Conservation (phyloP, 805 yeast genomes). For the Starmerella powellii region DNA sequence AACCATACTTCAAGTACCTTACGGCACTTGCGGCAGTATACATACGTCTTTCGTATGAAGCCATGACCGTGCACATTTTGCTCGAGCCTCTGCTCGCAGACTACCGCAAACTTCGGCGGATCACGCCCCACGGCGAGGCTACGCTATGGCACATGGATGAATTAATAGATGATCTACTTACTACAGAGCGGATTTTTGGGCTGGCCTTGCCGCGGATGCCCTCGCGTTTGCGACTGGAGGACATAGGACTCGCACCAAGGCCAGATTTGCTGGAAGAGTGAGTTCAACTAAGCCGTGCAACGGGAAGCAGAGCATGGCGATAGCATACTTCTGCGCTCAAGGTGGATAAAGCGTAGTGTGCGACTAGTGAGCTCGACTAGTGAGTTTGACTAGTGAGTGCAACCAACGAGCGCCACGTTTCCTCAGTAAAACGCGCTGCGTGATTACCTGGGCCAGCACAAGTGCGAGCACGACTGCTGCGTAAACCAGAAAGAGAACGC, state of each 20-base stretch:
- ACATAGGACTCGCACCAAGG: constrained; percentile 19
- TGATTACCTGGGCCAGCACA: too few species aligned
- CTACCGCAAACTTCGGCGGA: constrained; percentile 53
- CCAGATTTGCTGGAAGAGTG: constrained; percentile 1
- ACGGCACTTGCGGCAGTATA: constrained; percentile 61
- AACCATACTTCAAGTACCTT: constrained; percentile 65
- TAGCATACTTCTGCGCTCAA: too few species aligned
- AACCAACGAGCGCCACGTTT: too few species aligned
- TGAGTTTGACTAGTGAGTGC: too few species aligned
- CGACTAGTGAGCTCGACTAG: too few species aligned
- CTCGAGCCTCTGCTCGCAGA: constrained; percentile 52
- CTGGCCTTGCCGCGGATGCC: constrained; percentile 57
- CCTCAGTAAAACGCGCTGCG: too few species aligned
- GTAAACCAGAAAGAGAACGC: too few species aligned
- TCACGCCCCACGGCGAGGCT: constrained; percentile 31
- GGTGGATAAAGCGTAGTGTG: too few species aligned
- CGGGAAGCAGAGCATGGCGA: too few species aligned
- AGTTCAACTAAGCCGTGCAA: too few species aligned
- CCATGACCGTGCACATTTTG: constrained; percentile 37
- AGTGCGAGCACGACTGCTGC: too few species aligned
- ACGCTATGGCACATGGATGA: constrained; percentile 54
- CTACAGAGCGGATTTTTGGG: constrained; percentile 53
- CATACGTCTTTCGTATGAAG: constrained; percentile 34
- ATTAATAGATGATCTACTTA: constrained; percentile 50
- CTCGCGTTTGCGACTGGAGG: constrained; percentile 30